Base-by-base conservation (phyloP, 495 filamentous ascomycete genomes). In the Talaromyces wortmannii region DNA sequence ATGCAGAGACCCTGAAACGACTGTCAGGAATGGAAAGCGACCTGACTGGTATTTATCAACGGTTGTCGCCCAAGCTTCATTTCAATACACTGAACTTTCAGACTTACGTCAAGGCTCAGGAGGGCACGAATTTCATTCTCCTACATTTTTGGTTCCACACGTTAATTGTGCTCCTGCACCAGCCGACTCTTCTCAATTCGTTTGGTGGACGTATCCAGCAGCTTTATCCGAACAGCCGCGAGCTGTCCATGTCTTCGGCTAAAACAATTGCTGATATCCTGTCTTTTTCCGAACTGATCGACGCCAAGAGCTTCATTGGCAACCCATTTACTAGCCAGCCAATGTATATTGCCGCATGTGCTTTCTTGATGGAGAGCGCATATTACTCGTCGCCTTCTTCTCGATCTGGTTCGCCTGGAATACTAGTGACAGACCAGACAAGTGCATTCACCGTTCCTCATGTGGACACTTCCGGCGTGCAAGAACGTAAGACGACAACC, bases 131-230 rank as follows among this genome's bases (percentile, higher is more conserved):
- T 47, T 95, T 92, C 56, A 86, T 92, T 52, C 77, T 95, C n/a
- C 74, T 92, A 31, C 90, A 95, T 64, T 90, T 92, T 63, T 95
- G 90, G 90, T 92, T 92, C 61, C 90, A 95, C 61, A 88, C 90
- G 0, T 69, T 92, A 43, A 91, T 95, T 53, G 88, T 92, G 33
- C 76, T 95, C 7, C 77, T 95, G 8, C 88, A 95, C 62, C 88
- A 90, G 56, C 90, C 90, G 1, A 90, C 88, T 1, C 67, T 94
- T 6, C 73, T 94, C 31, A 84, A 90, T 56, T 86, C 84, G 0
- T 89, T 90, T 57, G 88, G 87, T 50, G 85, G 83, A 15, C 77
- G 79, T 29, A 82, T 83, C 31, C 80, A 85, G 52, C 83, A 86
- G 43, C 76, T 92, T 7, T 83, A 88, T 55, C 79, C 86, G 2